phyloP scores from a whole-genome alignment of 306 rosid species.

The Medicago lupulina region DNA sequence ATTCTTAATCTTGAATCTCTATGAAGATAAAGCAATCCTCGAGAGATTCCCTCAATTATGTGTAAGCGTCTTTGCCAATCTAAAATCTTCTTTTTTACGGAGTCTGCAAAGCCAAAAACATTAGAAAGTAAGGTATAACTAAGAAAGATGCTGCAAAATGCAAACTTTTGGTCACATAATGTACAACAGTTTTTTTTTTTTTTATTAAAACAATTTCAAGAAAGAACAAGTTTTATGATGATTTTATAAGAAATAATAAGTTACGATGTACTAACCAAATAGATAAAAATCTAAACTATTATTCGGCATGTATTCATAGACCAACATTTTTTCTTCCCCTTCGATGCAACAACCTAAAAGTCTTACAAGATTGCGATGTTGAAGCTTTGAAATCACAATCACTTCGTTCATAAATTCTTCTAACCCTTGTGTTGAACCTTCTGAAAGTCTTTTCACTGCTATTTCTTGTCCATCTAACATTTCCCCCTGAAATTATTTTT shows the following conservation, averaged over 20 bases:
- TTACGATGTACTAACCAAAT: conserved; percentile 37
- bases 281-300: conserved; percentile 44
- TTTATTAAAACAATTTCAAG: not conserved
- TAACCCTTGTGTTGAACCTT: conserved; percentile 37
- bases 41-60: conserved; percentile 40
- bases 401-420: conserved; percentile 49
- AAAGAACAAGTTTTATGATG: not conserved
- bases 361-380: conserved; percentile 48
- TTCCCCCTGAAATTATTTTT: conserved; percentile 25
- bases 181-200: no score
- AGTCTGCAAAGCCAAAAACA: conserved; percentile 2
- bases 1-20: conserved; percentile 44
- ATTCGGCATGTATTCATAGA: conserved; percentile 51
- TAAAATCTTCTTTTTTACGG: not conserved
- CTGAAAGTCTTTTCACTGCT: conserved; percentile 47
- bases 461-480: conserved; percentile 37
- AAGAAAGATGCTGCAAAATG: not conserved
- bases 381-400: conserved; percentile 46
- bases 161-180: not conserved
- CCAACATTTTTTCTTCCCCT: conserved; percentile 45
- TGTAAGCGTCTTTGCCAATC: conserved; percentile 35
- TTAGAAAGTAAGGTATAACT: not conserved
- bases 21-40: conserved; percentile 40
- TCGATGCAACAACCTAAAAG: conserved; percentile 46
- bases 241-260: no score